Evolutionary conservation across 345 rosid species (phyloP).

Genomic region (Erucastrum elatum): DNA sequence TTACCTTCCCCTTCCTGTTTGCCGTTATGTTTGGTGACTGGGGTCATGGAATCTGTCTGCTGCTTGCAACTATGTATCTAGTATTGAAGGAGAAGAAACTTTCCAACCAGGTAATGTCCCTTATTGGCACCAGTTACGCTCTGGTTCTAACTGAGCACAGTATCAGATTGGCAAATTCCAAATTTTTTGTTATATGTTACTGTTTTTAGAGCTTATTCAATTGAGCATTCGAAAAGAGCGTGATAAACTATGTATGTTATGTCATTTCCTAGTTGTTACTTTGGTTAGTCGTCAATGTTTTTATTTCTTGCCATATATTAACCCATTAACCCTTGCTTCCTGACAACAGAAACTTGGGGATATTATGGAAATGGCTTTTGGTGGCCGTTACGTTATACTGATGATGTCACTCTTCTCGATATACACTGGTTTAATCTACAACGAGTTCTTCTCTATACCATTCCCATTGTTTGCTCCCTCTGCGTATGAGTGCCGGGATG

Average conservation of each 20-base stretch:
- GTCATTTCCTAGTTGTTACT: conserved; percentile 7
- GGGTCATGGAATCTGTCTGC: too few relatives aligned
- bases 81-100: too few relatives aligned
- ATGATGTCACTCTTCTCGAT: conserved; percentile 96
- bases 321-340: conserved; percentile 8
- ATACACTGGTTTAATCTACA: conserved; percentile 90
- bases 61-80: too few relatives aligned
- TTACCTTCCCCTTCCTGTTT: too few relatives aligned
- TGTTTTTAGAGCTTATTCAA: background rate
- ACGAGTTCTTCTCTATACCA: conserved; percentile 97
- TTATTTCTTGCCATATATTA: conserved; percentile 9
- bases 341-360: conserved; percentile 84
- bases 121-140: too few relatives aligned
- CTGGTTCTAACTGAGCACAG: background rate
- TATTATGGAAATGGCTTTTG: conserved; percentile 94
- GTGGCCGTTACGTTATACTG: conserved; percentile 93
- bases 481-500: conserved; percentile 95
- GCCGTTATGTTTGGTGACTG: too few relatives aligned
- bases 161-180: background rate
- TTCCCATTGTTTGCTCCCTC: conserved; percentile 79
- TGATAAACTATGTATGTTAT: background rate
- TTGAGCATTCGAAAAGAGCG: background rate
- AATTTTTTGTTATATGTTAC: background rate
- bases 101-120: background rate
- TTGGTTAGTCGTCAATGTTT: background rate